phyloP scores from a whole-genome alignment of 2,329 filamentous ascomycete species.

The Trichoderma citrinoviride region DNA sequence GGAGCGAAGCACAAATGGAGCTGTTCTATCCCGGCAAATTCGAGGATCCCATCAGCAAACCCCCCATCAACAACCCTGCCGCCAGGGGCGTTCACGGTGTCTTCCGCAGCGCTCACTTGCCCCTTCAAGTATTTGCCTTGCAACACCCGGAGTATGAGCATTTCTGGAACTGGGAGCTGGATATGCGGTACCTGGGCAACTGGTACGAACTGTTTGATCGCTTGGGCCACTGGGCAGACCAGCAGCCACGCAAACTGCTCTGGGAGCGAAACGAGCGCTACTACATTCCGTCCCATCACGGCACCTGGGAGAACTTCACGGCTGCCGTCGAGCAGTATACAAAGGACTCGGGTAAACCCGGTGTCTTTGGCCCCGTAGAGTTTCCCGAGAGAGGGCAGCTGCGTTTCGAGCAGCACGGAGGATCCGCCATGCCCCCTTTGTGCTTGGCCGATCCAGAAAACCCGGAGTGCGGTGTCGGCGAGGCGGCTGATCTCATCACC shows the following conservation, averaged over 20 bases:
- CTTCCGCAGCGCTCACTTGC: constrained; percentile 63
- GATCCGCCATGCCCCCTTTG: constrained; percentile 52
- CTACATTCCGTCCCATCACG: constrained; percentile 70
- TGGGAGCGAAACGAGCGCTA: constrained; percentile 78
- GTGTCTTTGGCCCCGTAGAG: constrained; percentile 67
- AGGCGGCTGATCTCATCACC: constrained; percentile 73
- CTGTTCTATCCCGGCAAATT: constrained; percentile 71
- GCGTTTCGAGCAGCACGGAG: constrained; percentile 50
- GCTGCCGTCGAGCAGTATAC: constrained; percentile 62
- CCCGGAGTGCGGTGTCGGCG: constrained; percentile 62
- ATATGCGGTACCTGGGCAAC: constrained; percentile 62
- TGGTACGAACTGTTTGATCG: constrained; percentile 72
- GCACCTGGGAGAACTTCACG: constrained; percentile 69
- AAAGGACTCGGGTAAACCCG: constrained; percentile 46
- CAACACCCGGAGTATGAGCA: constrained; percentile 63
- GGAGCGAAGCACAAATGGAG: constrained; percentile 82
- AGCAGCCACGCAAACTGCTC: constrained; percentile 67
- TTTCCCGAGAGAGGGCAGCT: constrained; percentile 49
- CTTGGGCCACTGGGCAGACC: constrained; percentile 62
- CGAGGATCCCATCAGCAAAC: constrained; percentile 63
- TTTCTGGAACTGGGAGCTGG: constrained; percentile 71
- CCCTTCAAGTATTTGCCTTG: constrained; percentile 62
- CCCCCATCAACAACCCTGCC: constrained; percentile 51
- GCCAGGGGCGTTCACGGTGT: constrained; percentile 63
- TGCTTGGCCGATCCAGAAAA: constrained; percentile 54